Conservation (phyloP, 2,329 filamentous ascomycete genomes). For the Alternaria longipes region DNA sequence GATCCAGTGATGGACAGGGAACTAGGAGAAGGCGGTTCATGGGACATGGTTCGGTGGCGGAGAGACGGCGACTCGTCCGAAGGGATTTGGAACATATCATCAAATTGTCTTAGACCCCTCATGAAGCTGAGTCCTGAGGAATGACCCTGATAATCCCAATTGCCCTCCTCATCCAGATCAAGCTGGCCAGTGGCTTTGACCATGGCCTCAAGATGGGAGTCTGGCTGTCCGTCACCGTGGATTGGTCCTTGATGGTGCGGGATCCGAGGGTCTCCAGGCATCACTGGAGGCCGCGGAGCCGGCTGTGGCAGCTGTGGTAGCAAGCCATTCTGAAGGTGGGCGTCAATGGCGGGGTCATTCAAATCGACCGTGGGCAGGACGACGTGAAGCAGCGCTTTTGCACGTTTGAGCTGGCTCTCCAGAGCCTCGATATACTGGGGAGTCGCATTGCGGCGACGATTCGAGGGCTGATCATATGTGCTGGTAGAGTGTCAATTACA, state of each 20-base stretch:
- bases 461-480: conserved; percentile 94
- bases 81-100: conserved; percentile 74
- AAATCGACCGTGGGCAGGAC: conserved; percentile 86
- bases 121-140: conserved; percentile 93
- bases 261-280: conserved; percentile 33
- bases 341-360: conserved; percentile 83
- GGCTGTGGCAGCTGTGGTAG: conserved; percentile 52
- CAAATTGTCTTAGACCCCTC: conserved; percentile 85
- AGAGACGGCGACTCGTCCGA: conserved; percentile 67
- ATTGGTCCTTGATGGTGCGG: conserved; percentile 29
- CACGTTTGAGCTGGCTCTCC: conserved; percentile 82
- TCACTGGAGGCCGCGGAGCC: conserved; percentile 32
- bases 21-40: conserved; percentile 75
- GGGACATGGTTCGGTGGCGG: conserved; percentile 61
- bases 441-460: conserved; percentile 86
- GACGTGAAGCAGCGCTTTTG: conserved; percentile 79
- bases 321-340: conserved; percentile 74
- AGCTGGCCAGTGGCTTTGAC: conserved; percentile 90
- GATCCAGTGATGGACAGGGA: conserved; percentile 70
- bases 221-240: conserved; percentile 52
- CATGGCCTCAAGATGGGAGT: conserved; percentile 88
- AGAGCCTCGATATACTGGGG: conserved; percentile 93
- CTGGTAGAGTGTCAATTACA: conserved; percentile 19
- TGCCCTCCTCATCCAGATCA: conserved; percentile 87
- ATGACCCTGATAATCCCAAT: conserved; percentile 94